Conservation (phyloP, 2,329 filamentous ascomycete genomes). For the Exophiala aquamarina region DNA sequence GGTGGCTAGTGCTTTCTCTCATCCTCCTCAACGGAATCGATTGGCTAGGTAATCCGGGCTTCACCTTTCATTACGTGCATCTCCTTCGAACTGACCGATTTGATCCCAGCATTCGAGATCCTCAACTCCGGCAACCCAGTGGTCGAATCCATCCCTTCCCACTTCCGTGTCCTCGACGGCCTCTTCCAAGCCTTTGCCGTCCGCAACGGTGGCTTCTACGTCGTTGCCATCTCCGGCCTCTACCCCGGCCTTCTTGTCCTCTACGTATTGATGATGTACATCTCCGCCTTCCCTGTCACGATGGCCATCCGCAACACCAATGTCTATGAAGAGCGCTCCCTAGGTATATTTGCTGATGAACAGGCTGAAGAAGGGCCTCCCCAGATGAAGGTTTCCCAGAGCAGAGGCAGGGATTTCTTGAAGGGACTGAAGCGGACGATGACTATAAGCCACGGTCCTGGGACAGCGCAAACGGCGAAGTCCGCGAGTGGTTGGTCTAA, state of each 20-base stretch:
- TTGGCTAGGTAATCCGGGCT: too few relatives aligned
- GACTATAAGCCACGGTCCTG: slow-evolving; percentile 15
- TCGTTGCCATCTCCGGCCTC: slow-evolving; percentile 50
- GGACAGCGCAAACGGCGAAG: too few relatives aligned
- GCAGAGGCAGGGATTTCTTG: slow-evolving; percentile 2
- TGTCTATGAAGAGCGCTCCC: slow-evolving; percentile 68
- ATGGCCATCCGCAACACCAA: slow-evolving; percentile 85
- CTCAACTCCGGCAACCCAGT: slow-evolving; percentile 53
- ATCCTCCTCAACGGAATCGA: slow-evolving; percentile 56
- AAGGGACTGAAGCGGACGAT: slow-evolving; percentile 12
- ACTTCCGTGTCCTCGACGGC: slow-evolving; percentile 53
- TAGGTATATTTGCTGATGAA: slow-evolving; percentile 57
- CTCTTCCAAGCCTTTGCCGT: slow-evolving; percentile 59
- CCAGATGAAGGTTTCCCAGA: too few relatives aligned
- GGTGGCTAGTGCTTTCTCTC: slow-evolving; percentile 55
- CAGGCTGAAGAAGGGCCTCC: too few relatives aligned
- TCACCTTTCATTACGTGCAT: too few relatives aligned
- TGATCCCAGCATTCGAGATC: too few relatives aligned
- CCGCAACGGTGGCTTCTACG: slow-evolving; percentile 50
- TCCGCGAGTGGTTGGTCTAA: too few relatives aligned
- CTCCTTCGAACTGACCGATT: too few relatives aligned
- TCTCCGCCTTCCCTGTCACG: slow-evolving; percentile 93
- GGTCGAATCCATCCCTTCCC: slow-evolving; percentile 40
- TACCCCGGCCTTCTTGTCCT: slow-evolving; percentile 65
- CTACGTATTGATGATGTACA: slow-evolving; percentile 99